Conservation (phyloP, 768 basidiomycete species). For the Leccinum longicurvipes region DNA sequence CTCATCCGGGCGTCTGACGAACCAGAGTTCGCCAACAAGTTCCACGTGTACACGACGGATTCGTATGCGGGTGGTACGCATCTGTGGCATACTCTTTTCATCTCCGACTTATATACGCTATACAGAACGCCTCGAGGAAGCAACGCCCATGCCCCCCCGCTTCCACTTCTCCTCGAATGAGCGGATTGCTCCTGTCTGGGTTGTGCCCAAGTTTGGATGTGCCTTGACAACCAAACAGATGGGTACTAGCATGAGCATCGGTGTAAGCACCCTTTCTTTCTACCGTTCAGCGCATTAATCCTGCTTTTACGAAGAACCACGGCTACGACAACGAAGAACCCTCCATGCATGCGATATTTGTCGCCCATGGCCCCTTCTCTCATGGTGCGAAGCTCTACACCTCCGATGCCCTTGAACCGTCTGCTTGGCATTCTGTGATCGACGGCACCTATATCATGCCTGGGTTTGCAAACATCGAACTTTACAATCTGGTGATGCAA, state of each 20-base stretch:
- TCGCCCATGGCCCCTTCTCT: conserved; percentile 89
- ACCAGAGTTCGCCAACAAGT: conserved; percentile 45
- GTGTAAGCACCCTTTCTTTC: conserved; percentile 47
- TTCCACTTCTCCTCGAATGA: conserved; percentile 72
- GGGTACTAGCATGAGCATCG: conserved; percentile 67
- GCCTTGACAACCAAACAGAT: conserved; percentile 66
- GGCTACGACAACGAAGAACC: conserved; percentile 81
- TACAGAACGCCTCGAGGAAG: conserved; percentile 14
- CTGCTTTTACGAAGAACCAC: conserved; percentile 56
- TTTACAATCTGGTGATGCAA: conserved; percentile 80
- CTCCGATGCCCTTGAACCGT: conserved; percentile 6
- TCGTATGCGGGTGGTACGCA: conserved; percentile 22
- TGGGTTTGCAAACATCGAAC: conserved; percentile 80
- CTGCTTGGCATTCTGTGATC: conserved; percentile 60
- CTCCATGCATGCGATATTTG: conserved; percentile 87
- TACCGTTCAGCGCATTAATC: not conserved
- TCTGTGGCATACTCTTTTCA: not conserved
- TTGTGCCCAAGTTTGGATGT: conserved; percentile 80
- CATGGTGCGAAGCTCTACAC: conserved; percentile 55
- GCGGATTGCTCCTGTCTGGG: conserved; percentile 86
- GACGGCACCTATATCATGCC: conserved; percentile 65
- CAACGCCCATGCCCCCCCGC: conserved; percentile 60
- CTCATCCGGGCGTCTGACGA: conserved; percentile 51
- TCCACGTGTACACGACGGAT: conserved; percentile 49
- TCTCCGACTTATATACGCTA: not conserved